Base-by-base conservation (phyloP, 805 yeast species). In the Cyberlindnera lachancei region DNA sequence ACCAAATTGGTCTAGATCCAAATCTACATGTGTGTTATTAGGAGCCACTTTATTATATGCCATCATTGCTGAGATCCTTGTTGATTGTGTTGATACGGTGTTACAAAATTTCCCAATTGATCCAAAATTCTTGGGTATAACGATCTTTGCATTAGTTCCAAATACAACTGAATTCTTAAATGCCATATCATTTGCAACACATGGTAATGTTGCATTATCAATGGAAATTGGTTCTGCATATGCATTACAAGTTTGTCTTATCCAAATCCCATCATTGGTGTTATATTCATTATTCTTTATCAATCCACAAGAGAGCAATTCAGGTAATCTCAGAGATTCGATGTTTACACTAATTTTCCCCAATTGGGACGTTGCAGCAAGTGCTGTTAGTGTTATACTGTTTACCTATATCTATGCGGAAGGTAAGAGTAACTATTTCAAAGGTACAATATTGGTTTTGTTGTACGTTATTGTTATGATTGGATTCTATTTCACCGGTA, bases 221-320 rank as follows among this genome's bases (percentile, higher is more conserved):
- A 84, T 92, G 95, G 98, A 92, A 54, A 92, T 92, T 56, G 98
- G 98, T 38, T 79, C 94, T 41, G 98, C 98, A 0, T 92, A 92
- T 54, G 98, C 95, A 0, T 66, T 92, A 37, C 98, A 92, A 56
- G 98, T 92, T 12, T 90, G 95, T 46, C 64, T 92, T 37, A 67
- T 92, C 43, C 98, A 92, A 55, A 84, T 92, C 29, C 98, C 98
- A 1, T 78, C 92, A 2, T 69, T 92, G 52, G 94, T 87, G 9
- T 52, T 90, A 10, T 86, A 72, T 52, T 80, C 95, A 3, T 68
- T 81, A 36, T 64, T 61, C 58, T 67, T 49, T 51, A 61, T 59
- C 31, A 56, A 53, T 50, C 59, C 52, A 52, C 59, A 45, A 46
- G 36, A 36, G 9, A 37, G 40, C 6, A 36, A 39, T 15, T 50